Conservation (phyloP, 768 basidiomycete genomes). For the Tephrocybe rancida region DNA sequence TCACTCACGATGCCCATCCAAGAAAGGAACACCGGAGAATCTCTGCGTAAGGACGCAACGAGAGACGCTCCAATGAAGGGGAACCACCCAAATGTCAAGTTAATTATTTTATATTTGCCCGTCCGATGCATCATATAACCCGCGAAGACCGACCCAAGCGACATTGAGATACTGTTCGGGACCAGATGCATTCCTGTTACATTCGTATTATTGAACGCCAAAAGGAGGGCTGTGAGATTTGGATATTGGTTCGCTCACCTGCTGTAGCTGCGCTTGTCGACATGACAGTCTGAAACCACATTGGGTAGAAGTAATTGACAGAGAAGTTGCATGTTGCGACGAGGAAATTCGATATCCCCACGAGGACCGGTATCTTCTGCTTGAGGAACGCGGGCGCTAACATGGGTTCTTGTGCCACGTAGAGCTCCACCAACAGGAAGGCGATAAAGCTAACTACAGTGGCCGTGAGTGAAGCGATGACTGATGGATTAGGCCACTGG, state of each 20-base stretch:
- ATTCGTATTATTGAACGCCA: not conserved
- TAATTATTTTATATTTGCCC: constrained; percentile 62
- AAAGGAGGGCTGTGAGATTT: not conserved
- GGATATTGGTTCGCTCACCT: constrained; percentile 19
- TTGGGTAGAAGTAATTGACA: constrained; percentile 78
- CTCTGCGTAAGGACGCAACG: constrained; percentile 49
- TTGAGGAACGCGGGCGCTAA: too few relatives aligned
- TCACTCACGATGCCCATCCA: constrained; percentile 65
- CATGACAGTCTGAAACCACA: constrained; percentile 82
- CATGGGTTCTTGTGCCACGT: too few relatives aligned
- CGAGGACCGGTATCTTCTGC: too few relatives aligned
- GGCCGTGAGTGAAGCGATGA: too few relatives aligned
- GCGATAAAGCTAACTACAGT: too few relatives aligned
- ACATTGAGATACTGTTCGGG: constrained; percentile 63
- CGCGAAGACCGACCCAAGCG: constrained; percentile 63
- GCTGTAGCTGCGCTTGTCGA: constrained; percentile 62
- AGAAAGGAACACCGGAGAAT: constrained; percentile 48
- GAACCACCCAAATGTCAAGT: constrained; percentile 61
- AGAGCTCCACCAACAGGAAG: too few relatives aligned
- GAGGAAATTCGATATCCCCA: too few relatives aligned
- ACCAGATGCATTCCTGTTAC: constrained; percentile 55
- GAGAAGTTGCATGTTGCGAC: constrained; percentile 76
- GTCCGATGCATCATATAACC: constrained; percentile 69
- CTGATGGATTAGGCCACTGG: too few relatives aligned
- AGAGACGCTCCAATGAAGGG: constrained; percentile 59